Percentiles rank a stretch among this genome's conserved stretches.
These are phyloP conservation scores for Lactarius pseudohatsudake DNA, from an alignment of 768 basidiomycete genomes.

Conservation along the genomic window DNA sequence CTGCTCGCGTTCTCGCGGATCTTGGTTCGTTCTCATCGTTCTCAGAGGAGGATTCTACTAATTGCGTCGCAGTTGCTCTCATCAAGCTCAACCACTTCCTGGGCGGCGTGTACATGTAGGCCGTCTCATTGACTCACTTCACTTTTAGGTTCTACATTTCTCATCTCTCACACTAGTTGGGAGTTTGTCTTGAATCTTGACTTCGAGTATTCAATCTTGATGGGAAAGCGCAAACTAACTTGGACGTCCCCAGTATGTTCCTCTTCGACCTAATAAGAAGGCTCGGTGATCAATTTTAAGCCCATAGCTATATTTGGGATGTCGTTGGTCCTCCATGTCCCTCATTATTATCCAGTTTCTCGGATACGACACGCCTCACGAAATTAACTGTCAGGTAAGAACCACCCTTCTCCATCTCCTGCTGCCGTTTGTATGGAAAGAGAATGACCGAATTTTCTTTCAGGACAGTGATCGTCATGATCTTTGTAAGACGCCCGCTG, in stretches of 20 bases:
- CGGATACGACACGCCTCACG: not conserved
- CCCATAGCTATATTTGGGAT: slow-evolving; percentile 10
- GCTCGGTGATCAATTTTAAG: not conserved
- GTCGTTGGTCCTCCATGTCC: slow-evolving; percentile 1
- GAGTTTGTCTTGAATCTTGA: slow-evolving; percentile 16
- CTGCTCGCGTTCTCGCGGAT: not conserved
- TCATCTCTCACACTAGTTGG: slow-evolving; percentile 10
- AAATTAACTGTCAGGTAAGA: slow-evolving; percentile 4
- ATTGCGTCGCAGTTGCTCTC: not conserved
- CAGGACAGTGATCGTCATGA: not conserved
- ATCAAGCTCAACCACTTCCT: slow-evolving; percentile 3
- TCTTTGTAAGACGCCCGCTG: slow-evolving; percentile 1
- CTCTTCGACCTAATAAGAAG: not conserved
- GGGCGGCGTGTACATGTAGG: slow-evolving; percentile 23
- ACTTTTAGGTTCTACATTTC: not conserved
- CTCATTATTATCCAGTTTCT: not conserved
- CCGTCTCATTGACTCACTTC: not conserved
- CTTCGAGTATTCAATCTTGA: slow-evolving; percentile 16
- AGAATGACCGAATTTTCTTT: not conserved
- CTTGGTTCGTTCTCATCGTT: not conserved
- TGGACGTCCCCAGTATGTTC: slow-evolving; percentile 1
- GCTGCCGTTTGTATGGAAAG: not conserved
- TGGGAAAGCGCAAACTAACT: slow-evolving; percentile 3
- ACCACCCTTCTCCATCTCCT: not conserved
- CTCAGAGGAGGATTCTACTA: not conserved